Base-by-base conservation (phyloP, 345 rosid genomes). In the Rhodamnia argentea region DNA sequence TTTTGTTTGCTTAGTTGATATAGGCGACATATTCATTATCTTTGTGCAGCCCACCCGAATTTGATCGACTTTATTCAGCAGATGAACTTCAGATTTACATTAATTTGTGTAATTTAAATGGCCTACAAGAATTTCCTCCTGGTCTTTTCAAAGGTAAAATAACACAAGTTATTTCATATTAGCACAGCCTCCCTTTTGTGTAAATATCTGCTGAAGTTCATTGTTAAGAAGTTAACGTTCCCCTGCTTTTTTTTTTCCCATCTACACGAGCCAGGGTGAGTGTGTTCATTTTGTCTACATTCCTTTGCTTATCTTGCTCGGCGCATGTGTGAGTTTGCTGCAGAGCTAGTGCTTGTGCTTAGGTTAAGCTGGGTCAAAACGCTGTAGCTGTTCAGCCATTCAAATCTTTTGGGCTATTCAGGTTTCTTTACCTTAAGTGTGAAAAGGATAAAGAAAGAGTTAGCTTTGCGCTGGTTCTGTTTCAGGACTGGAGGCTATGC, bases 401-500 rank as follows among this genome's bases (percentile, higher is more conserved):
- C 47, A 32, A 70, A 70, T 70, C 3, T 24, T 32, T 18, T 70
- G 78, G 44, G 47, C 78, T 70, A 16, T 64, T 64, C 78, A 9
- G 78, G 47, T 70, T 70, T 70, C 24, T 37, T 70, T 9, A 32
- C 52, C 81, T 87, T 83, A 29, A 62, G n/a, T 84, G 37, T 9
- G 22, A 24, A 55, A 51, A 62, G 23, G 14, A 29, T 10, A 64
- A 2, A 27, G 3, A 13, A 58, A 40, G n/a, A 57, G 6, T 50
- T 2, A 44, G 75, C 27, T 23, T 62, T 50, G 86, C 44, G 47
- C 57, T 13, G 44, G 57, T 76, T 82, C 92, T 94, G 98, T 96
- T 64, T 52, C 84, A 54, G 62, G 60, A 24, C 47, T 83, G 84
- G 60, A 83, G 57, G 84, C 62, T 57, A 32, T 96, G 98, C 99